phyloP scores from a whole-genome alignment of 805 yeast genomes.

The Tetrapisispora phaffii region DNA sequence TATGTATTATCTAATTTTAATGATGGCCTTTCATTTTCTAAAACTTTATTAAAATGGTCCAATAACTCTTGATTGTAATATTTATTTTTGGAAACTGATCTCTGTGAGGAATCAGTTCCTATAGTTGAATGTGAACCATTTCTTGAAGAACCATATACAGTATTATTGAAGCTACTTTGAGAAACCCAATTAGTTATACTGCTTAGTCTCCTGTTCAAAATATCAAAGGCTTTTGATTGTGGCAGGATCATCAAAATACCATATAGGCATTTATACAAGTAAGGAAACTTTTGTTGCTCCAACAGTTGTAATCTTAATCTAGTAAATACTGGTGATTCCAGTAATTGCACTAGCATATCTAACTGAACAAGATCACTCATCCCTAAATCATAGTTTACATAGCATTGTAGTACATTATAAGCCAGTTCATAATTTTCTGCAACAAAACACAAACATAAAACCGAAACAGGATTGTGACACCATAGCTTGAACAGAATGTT shows the following conservation, averaged over 20 bases:
- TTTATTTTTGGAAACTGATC: constrained; percentile 22
- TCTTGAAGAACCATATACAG: constrained; percentile 3
- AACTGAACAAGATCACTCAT: constrained; percentile 74
- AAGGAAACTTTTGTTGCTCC: constrained; percentile 76
- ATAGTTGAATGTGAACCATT: constrained; percentile 7
- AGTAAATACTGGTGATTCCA: constrained; percentile 89
- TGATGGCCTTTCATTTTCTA: constrained; percentile 2
- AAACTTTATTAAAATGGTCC: constrained; percentile 23
- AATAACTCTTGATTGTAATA: constrained; percentile 21
- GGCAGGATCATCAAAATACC: constrained; percentile 92
- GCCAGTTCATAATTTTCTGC: constrained; percentile 87
- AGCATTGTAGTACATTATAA: constrained; percentile 65
- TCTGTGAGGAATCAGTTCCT: constrained; percentile 13
- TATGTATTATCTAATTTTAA: background rate
- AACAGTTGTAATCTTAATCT: constrained; percentile 77
- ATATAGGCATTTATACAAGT: constrained; percentile 74
- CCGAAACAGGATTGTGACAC: constrained; percentile 87
- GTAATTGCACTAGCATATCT: constrained; percentile 77
- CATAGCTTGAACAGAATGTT: constrained; percentile 74
- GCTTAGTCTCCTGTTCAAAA: constrained; percentile 62
- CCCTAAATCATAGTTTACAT: constrained; percentile 67
- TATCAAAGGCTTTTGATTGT: constrained; percentile 82
- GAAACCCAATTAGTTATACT: constrained; percentile 29
- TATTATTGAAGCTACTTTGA: constrained; percentile 7
- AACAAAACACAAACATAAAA: constrained; percentile 70